phyloP scores from a whole-genome alignment of 371 early-diverging fungal genomes.

The Rhizopus stolonifer region DNA sequence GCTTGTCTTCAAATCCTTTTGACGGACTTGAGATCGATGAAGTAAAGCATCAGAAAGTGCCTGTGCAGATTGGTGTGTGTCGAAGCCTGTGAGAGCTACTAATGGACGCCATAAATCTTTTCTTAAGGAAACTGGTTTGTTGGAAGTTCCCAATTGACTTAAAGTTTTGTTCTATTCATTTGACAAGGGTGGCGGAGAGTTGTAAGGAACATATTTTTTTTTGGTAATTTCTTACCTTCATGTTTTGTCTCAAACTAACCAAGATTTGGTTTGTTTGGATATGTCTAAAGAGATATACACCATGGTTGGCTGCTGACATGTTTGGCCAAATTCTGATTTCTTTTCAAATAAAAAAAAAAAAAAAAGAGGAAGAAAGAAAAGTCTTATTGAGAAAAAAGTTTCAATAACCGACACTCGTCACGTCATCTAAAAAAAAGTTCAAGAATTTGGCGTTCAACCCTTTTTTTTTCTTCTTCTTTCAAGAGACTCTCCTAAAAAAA shows the following conservation, averaged over 20 bases:
- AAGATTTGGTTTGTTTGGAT: conserved; percentile 64
- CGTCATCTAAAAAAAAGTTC: background rate
- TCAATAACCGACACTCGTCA: background rate
- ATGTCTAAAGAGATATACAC: conserved; percentile 59
- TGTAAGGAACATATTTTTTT: background rate
- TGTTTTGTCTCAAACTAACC: conserved; percentile 43
- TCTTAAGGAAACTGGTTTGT: conserved; percentile 50
- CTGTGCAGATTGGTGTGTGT: conserved; percentile 49
- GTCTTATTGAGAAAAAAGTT: conserved; percentile 3
- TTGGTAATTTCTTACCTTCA: conserved; percentile 30
- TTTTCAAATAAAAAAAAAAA: conserved; percentile 1
- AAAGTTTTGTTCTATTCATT: conserved; percentile 41
- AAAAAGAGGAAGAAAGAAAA: conserved; percentile 11
- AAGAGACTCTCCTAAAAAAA: no score
- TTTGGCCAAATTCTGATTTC: background rate
- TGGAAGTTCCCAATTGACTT: conserved; percentile 28
- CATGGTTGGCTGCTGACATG: conserved; percentile 11
- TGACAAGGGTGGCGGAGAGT: background rate
- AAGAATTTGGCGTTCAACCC: background rate
- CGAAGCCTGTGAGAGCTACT: conserved; percentile 56
- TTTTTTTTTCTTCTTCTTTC: background rate
- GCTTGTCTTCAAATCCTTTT: conserved; percentile 34
- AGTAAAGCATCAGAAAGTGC: conserved; percentile 61
- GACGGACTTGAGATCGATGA: conserved; percentile 43
- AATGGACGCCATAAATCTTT: conserved; percentile 64